Evolutionary conservation across 192 early-diverging fungal species (phyloP), one percentile per base, ranked within the genome.

Genomic region (Thoreauomyces humboldtii): DNA sequence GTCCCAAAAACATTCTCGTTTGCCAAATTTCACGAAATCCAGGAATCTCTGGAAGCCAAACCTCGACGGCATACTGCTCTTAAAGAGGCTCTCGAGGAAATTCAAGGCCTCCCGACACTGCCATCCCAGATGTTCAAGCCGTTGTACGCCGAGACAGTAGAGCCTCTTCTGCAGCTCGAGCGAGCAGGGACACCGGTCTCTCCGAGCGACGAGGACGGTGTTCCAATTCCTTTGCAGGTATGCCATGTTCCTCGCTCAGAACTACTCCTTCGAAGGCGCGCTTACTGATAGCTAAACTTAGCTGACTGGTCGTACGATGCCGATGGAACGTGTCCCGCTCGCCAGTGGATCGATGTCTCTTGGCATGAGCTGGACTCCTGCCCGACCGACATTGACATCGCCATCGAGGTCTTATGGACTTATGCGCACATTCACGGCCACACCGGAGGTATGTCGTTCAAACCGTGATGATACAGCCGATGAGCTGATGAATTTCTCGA

Each of bases 291-390:
- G n/a, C n/a, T 41, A n/a, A 41, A 41, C 15, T 22, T 50, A 67
- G 45, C 57, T 76, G 24, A 33, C 29, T 42, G 73, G 73, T 9
- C 46, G 65, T 34, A 48, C 69, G 22, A 59, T 71, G n/a, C 62
- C 54, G 2, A 72, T 76, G 24, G 58, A 65, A n/a, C 47, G 24
- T 19, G 33, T 67, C 24, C 46, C 47, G 14, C 34, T 76, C 44
- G 69, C 53, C 14, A 51, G 28, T 7, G 65, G 59, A 9, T 75
- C 65, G 21, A 55, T 63, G 29, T 57, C 50, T n/a, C 33, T 75
- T 29, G 73, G 74, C 22, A 54, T 68, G 59, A 43, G 35, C 28
- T 76, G 68, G 68, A 48, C 67, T 7, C 70, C 74, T 14, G 74
- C 70, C 25, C 66, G 65, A 31, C 74, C 74, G 15, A 64, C 56